Percentiles rank a stretch among this genome's conserved stretches.
These are phyloP conservation scores for Penicillium cosmopolitanum DNA, from an alignment of 495 filamentous ascomycete species.

Conservation along the genomic window DNA sequence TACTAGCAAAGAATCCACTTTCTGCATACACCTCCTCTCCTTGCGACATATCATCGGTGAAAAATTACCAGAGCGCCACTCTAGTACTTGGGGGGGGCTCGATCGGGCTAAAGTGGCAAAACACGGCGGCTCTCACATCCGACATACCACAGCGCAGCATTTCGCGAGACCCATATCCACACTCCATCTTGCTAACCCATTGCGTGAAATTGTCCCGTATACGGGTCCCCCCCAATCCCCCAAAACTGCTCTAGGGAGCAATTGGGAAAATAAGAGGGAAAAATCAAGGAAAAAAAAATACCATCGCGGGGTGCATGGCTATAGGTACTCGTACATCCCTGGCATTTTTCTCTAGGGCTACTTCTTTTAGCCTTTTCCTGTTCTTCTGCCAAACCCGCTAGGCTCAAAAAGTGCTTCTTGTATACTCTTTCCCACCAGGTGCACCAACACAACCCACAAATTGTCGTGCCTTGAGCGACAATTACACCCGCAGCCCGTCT, in stretches of 20 bases:
- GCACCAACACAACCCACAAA: constrained; percentile 15
- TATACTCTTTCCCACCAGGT: constrained; percentile 13
- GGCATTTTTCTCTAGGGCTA: constrained; percentile 6
- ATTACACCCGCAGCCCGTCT: constrained; percentile 23
- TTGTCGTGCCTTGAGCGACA: constrained; percentile 25
- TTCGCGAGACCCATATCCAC: constrained; percentile 16
- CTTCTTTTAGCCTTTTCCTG: not conserved
- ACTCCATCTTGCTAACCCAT: constrained; percentile 12
- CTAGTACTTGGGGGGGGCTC: not conserved
- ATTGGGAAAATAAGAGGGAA: not conserved
- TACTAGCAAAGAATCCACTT: not conserved
- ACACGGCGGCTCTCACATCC: constrained; percentile 36
- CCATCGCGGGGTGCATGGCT: not conserved
- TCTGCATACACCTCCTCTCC: not conserved
- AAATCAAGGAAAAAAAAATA: not conserved
- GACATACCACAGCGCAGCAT: constrained; percentile 40
- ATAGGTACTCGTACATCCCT: not conserved
- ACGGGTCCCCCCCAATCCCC: not conserved
- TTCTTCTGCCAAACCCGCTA: constrained; percentile 1
- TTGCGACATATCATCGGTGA: constrained; percentile 1
- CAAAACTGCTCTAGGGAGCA: not conserved
- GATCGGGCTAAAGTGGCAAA: constrained; percentile 25
- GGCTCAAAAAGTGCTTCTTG: constrained; percentile 8
- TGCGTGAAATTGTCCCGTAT: constrained; percentile 13
- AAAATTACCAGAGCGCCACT: not conserved